Evolutionary conservation across 345 rosid species (phyloP).

Genomic region (Cardiospermum halicacabum): DNA sequence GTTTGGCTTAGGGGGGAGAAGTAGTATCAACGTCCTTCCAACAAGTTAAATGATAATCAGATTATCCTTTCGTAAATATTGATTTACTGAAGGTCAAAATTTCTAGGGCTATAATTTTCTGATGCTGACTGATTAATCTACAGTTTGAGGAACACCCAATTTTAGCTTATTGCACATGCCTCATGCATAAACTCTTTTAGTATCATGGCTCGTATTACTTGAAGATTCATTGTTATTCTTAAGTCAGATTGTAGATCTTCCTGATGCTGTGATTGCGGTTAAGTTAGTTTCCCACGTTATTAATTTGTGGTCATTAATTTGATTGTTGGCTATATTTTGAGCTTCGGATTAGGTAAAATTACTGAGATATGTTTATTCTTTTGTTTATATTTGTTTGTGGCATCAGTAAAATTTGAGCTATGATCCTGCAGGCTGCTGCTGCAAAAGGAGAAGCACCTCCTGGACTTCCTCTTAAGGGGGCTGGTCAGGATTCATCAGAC

Average conservation of each 20-base stretch:
- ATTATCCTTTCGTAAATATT: background rate
- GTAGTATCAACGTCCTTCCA: background rate
- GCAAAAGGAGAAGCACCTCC: constrained; percentile 99
- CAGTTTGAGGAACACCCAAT: background rate
- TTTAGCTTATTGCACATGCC: background rate
- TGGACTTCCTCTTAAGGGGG: constrained; percentile 97
- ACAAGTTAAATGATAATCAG: background rate
- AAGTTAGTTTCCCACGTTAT: background rate
- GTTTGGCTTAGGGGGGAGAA: background rate
- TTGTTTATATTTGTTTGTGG: background rate
- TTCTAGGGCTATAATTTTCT: background rate
- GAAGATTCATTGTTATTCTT: background rate
- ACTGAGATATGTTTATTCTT: background rate
- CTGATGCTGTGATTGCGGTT: background rate
- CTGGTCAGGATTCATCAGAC: constrained; percentile 95
- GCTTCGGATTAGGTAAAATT: background rate
- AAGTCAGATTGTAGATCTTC: background rate
- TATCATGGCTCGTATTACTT: background rate
- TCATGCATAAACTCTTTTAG: background rate
- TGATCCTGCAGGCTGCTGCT: constrained; percentile 81
- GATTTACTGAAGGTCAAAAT: background rate
- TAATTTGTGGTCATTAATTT: background rate
- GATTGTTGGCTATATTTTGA: background rate
- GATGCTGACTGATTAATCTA: background rate
- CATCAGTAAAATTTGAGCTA: constrained; percentile 14